Evolutionary conservation across 2,329 filamentous ascomycete genomes (phyloP), one percentile per base, ranked within the genome.

Genomic region (Orbilia brochopaga): DNA sequence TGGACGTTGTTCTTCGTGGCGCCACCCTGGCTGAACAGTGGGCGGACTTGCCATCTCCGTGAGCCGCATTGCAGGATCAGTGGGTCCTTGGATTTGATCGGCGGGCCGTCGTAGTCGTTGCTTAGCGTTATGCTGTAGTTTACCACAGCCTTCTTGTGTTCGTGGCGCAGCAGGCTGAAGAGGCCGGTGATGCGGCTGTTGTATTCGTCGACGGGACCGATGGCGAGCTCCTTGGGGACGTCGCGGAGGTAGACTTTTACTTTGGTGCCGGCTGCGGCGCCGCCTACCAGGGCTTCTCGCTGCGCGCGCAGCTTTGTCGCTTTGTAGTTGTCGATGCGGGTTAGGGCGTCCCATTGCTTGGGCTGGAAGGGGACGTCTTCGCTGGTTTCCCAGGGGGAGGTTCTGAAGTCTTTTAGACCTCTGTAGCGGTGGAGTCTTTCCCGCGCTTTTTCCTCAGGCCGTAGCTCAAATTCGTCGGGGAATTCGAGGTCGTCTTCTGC

Each of bases 401-500:
- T 90, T 75, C 91, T 88, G 72, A 97, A 80, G 78, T 90, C 96
- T 84, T 97, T 99, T 75, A 99, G 81, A 46, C 94, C 94, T 77
- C 94, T 85, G 80, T 97, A 99, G 69, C 90, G 86, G 7, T 89
- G 86, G 60, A 99, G 82, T 50, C 94, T 85, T 80, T 99, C 94
- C 57, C 91, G 83, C 0, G 94, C 94, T 50, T 91, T 83, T 2
- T 95, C 91, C 59, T 93, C 86, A 0, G 95, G 94, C 75, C 90
- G 91, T 59, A 99, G 83, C 79, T 99, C 95, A 66, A 99, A 94
- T 80, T 99, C 94, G 75, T 99, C 94, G 0, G 94, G 94, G 79
- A 97, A 99, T 79, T 97, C 93, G 61, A 90, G 86, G 79, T 99
- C 94, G 13, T 97, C 92, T 55, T 92, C 86, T 2, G 87, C 91